phyloP scores from a whole-genome alignment of 139 green algal species.

The Closterium sp. region DNA sequence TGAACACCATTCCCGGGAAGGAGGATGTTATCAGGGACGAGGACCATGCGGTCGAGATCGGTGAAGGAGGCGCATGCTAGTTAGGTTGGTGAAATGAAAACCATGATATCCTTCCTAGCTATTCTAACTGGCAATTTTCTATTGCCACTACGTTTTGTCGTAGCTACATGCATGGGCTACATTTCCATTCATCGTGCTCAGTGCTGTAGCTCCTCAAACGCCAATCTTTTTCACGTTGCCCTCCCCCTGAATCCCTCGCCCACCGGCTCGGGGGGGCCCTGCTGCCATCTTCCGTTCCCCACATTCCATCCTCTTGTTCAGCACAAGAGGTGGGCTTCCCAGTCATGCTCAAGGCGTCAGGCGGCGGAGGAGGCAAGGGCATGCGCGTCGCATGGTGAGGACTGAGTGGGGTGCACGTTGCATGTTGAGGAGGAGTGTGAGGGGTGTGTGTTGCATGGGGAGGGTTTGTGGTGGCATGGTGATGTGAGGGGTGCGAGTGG shows the following conservation, averaged over 20 bases:
- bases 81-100: conserved; percentile 11
- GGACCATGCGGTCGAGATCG: conserved; percentile 36
- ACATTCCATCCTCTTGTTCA: background rate
- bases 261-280: too few relatives aligned
- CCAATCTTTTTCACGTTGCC: too few relatives aligned
- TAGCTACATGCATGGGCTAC: too few relatives aligned
- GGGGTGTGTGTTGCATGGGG: background rate
- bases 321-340: conserved; percentile 56
- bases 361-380: conserved; percentile 63
- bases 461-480: background rate
- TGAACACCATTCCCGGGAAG: conserved; percentile 47
- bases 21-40: conserved; percentile 47
- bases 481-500: background rate
- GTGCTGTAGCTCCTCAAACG: too few relatives aligned
- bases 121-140: too few relatives aligned
- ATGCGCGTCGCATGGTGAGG: conserved; percentile 59
- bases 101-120: too few relatives aligned
- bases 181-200: too few relatives aligned
- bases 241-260: conserved; percentile 3
- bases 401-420: background rate
- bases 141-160: too few relatives aligned
- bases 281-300: too few relatives aligned
- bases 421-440: too few relatives aligned
- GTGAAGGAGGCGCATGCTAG: background rate
- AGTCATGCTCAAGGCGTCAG: conserved; percentile 63